phyloP scores from a whole-genome alignment of 306 rosid genomes.

The Trifolium pratense region DNA sequence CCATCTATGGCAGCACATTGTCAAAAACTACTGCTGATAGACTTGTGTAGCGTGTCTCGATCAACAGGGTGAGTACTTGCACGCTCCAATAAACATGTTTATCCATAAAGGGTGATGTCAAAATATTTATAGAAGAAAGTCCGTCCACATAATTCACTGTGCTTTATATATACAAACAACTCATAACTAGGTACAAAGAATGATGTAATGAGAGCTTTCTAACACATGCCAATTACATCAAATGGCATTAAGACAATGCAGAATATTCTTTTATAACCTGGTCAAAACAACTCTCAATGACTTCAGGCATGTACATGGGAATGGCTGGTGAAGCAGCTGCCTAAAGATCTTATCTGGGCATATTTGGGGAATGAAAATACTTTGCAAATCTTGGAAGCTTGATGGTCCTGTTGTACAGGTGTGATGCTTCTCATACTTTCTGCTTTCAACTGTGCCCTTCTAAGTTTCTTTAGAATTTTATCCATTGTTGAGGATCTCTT shows the following conservation, averaged over 20 bases:
- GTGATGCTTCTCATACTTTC: constrained; percentile 67
- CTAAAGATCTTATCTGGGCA: constrained; percentile 40
- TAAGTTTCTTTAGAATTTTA: constrained; percentile 72
- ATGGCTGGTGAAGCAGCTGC: constrained; percentile 47
- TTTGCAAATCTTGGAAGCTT: constrained; percentile 33
- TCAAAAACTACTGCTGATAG: constrained; percentile 3
- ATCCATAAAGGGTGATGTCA: neutral
- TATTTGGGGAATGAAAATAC: constrained; percentile 45
- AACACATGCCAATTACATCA: constrained; percentile 22
- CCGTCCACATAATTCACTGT: constrained; percentile 2
- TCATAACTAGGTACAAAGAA: constrained; percentile 17
- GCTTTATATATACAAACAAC: constrained; percentile 36
- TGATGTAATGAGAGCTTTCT: constrained; percentile 18
- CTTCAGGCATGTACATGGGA: neutral
- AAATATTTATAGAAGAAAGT: neutral
- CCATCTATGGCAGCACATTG: neutral
- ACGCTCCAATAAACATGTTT: neutral
- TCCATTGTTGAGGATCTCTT: constrained; percentile 79
- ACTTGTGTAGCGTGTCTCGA: neutral
- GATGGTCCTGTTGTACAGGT: constrained; percentile 39
- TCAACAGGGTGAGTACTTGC: neutral
- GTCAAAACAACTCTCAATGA: constrained; percentile 23
- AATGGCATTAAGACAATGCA: constrained; percentile 8
- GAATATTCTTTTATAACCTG: neutral
- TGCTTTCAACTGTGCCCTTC: constrained; percentile 75